Evolutionary conservation across 331 rosid genomes (phyloP), one percentile per base, ranked within the genome.

Genomic region (Acacia pycnantha): DNA sequence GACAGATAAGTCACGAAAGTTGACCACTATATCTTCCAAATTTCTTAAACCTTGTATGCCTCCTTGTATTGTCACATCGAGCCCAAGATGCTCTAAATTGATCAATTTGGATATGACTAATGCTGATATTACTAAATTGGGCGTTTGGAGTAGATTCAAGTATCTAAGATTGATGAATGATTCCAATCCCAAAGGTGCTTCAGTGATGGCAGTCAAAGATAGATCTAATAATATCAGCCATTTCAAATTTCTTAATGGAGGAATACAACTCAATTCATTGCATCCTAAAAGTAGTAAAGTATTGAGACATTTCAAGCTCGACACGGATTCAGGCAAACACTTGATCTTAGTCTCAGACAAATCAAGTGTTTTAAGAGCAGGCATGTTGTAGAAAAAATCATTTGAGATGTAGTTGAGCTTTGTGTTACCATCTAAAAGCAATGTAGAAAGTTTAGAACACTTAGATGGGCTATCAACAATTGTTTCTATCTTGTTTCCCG

Each of bases 101-200:
- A 10, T 24, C 33, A 59, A n/a, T 59, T 59, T 11, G 15, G 31
- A 12, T 59, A 59, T n/a, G 13, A 77, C 2, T 2, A 59, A 46
- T 10, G 81, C 61, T 43, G 70, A 22, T 1, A 24, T 13, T 12
- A 11, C 31, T 29, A 29, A 29, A 29, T 29, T 29, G 2, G 31
- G 31, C 2, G 2, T 29, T 29, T 29, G 2, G 0, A 0, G 5
- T 0, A 86, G 14, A 62, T 79, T 11, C 8, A 86, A 80, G 19
- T 12, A 61, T 62, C 31, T 79, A 18, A 82, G 68, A 8, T 79
- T 79, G 64, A 64, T 19, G 21, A 75, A 41, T 31, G 19, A 51
- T 15, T 86, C 77, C 54, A 79, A 31, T 19, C 86, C 84, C 14
- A 5, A 3, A 6, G 84, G 86, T 41, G 53, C 35, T 58, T 72